These are phyloP conservation scores for Hansenula anomala DNA, from an alignment of 1,139 yeast genomes.

Conservation along the genomic window DNA sequence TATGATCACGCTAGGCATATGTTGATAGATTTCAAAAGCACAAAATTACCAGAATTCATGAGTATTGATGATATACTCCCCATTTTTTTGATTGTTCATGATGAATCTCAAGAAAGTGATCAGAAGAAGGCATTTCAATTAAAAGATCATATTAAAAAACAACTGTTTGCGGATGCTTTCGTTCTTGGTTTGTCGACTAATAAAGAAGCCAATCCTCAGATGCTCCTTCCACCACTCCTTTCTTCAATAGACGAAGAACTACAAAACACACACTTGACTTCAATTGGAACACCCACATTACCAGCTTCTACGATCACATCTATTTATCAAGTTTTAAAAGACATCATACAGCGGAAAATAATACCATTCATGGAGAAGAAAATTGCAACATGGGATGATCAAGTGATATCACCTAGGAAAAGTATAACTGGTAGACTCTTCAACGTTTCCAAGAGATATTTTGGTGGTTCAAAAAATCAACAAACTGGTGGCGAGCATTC, in stretches of 20 bases:
- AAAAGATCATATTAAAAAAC: slow-evolving; percentile 31
- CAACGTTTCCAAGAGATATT: slow-evolving; percentile 59
- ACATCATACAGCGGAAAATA: slow-evolving; percentile 50
- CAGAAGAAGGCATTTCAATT: slow-evolving; percentile 24
- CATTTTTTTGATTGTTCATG: slow-evolving; percentile 30
- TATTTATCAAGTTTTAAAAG: slow-evolving; percentile 42
- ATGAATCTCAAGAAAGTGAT: slow-evolving; percentile 22
- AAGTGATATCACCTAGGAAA: slow-evolving; percentile 60
- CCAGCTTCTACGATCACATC: slow-evolving; percentile 32
- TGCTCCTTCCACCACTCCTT: slow-evolving; percentile 33
- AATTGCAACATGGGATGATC: slow-evolving; percentile 76
- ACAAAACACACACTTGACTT: slow-evolving; percentile 25
- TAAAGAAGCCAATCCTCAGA: slow-evolving; percentile 14
- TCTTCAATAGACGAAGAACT: slow-evolving; percentile 52
- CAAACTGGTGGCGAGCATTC: slow-evolving; percentile 14
- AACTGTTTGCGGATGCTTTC: slow-evolving; percentile 29
- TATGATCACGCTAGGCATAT: slow-evolving; percentile 52
- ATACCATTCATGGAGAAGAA: slow-evolving; percentile 79
- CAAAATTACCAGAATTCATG: slow-evolving; percentile 49
- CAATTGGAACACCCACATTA: slow-evolving; percentile 7
- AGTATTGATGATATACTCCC: slow-evolving; percentile 54
- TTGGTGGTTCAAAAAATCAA: slow-evolving; percentile 30
- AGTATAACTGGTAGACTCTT: slow-evolving; percentile 73
- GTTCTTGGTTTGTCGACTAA: slow-evolving; percentile 24
- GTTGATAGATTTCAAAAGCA: slow-evolving; percentile 42